These are phyloP conservation scores for Colletotrichum kahawae DNA, from an alignment of 2,329 filamentous ascomycete species.

Conservation along the genomic window DNA sequence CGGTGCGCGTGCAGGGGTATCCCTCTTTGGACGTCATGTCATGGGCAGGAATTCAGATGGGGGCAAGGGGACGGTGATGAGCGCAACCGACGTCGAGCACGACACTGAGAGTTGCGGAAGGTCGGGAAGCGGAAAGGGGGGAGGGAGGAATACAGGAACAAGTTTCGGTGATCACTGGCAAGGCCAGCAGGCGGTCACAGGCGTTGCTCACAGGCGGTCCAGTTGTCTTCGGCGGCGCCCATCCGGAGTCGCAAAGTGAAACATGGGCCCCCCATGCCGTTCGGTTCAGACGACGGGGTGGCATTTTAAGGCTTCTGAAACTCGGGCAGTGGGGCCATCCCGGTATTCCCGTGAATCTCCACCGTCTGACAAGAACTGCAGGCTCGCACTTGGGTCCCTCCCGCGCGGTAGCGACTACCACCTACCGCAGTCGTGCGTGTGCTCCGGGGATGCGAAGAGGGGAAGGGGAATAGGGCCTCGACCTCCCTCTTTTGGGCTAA, in stretches of 20 bases:
- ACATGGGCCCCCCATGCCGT: not conserved
- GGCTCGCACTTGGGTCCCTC: not conserved
- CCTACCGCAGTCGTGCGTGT: constrained; percentile 12
- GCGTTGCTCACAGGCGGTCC: not conserved
- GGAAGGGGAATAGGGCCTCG: not conserved
- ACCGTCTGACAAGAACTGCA: not conserved
- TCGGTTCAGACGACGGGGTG: constrained; percentile 1
- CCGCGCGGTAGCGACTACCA: not conserved
- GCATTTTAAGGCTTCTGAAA: constrained; percentile 18
- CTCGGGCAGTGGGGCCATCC: not conserved
- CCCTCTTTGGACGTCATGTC: not conserved
- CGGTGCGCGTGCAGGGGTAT: not conserved
- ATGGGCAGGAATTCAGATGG: not conserved
- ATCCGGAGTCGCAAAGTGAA: constrained; percentile 19
- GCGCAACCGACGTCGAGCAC: not conserved
- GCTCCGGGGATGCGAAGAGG: not conserved
- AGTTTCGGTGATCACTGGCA: constrained; percentile 14
- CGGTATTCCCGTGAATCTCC: constrained; percentile 8
- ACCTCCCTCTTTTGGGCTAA: not conserved
- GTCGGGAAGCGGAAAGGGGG: not conserved
- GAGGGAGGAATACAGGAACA: not conserved
- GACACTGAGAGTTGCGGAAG: not conserved
- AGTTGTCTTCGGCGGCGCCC: constrained; percentile 6
- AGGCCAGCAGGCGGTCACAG: not conserved
- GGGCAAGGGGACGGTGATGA: not conserved